Conservation (phyloP, 345 rosid species). For the Gossypium ekmanianum region DNA sequence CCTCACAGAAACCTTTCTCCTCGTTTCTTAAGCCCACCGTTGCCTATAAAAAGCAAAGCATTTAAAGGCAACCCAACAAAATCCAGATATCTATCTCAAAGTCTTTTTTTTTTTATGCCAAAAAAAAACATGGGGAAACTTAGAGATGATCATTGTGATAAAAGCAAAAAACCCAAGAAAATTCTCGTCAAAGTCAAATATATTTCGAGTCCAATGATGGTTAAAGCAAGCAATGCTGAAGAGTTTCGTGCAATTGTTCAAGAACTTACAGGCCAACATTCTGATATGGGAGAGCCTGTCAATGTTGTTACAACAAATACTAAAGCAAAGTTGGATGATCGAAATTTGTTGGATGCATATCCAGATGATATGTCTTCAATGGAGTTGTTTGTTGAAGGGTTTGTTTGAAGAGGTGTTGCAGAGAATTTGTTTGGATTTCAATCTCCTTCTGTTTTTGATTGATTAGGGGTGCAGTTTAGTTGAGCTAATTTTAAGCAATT, state of each 20-base stretch:
- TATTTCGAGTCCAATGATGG: slow-evolving; percentile 8
- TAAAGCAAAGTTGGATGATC: not conserved
- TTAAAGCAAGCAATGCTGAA: slow-evolving; percentile 2
- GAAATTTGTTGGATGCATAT: not conserved
- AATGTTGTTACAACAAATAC: not conserved
- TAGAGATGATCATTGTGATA: not conserved
- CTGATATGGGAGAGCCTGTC: not conserved
- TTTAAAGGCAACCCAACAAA: not conserved
- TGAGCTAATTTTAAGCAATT: not conserved
- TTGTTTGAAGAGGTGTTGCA: not conserved
- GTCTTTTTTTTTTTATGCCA: not conserved
- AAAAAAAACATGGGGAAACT: slow-evolving; percentile 6
- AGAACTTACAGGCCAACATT: not conserved
- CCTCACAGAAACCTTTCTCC: not conserved
- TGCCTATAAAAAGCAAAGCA: not conserved
- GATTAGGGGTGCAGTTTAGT: not conserved
- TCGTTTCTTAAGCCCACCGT: not conserved
- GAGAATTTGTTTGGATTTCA: not conserved
- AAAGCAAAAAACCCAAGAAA: not conserved
- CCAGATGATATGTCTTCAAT: not conserved
- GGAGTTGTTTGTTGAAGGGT: not conserved
- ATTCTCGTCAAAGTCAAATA: slow-evolving; percentile 10
- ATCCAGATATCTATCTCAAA: not conserved
- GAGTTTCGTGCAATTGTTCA: slow-evolving; percentile 12
- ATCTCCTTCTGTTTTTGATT: not conserved